Conservation (phyloP, 805 yeast species). For the Saccharomycopsis sp. region DNA sequence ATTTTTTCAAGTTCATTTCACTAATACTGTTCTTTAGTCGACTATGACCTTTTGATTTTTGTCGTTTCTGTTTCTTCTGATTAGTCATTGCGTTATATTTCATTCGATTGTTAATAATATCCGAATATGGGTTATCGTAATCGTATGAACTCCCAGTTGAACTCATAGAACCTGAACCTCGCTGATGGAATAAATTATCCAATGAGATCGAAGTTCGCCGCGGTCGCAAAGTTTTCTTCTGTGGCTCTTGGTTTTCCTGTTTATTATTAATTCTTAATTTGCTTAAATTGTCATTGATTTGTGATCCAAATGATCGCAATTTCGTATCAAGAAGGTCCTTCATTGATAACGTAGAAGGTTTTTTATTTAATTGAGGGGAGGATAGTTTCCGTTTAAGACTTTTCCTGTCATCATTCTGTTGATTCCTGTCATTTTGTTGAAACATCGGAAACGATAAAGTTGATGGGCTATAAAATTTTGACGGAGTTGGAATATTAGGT, state of each 20-base stretch:
- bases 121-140: conserved; percentile 19
- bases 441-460: too few species aligned
- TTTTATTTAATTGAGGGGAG: too few species aligned
- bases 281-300: neutral
- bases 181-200: neutral
- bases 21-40: conserved; percentile 9
- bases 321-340: neutral
- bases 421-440: too few species aligned
- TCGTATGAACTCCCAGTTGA: conserved; percentile 8
- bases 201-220: neutral
- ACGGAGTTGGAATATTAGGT: too few species aligned
- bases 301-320: neutral
- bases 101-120: conserved; percentile 16
- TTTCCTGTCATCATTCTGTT: too few species aligned
- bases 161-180: conserved; percentile 9
- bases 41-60: neutral
- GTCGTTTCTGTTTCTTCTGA: neutral
- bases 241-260: neutral
- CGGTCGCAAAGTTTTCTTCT: neutral
- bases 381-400: too few species aligned
- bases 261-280: too few species aligned
- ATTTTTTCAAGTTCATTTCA: conserved; percentile 7
- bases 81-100: conserved; percentile 7
- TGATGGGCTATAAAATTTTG: too few species aligned
- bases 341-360: too few species aligned